Evolutionary conservation across 2,329 filamentous ascomycete genomes (phyloP).

Genomic region (Cladophialophora yegresii): DNA sequence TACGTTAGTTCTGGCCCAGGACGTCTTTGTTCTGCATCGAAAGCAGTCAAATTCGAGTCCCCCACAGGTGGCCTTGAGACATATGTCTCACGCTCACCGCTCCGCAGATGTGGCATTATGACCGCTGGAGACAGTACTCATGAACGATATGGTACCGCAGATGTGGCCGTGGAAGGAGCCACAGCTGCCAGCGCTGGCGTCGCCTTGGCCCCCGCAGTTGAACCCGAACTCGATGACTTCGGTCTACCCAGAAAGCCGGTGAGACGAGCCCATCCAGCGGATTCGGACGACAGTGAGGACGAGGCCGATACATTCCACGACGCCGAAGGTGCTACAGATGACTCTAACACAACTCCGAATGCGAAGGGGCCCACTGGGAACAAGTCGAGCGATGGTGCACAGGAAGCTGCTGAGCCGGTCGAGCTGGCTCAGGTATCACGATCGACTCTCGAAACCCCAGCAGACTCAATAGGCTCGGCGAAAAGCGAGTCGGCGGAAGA

Average conservation of each 20-base stretch:
- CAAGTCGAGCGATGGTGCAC: constrained; percentile 1
- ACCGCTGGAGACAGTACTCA: constrained; percentile 22
- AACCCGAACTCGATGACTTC: constrained; percentile 66
- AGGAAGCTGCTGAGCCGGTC: neutral
- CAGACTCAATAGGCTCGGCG: neutral
- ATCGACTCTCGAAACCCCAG: neutral
- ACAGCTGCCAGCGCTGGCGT: neutral
- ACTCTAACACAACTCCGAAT: constrained; percentile 27
- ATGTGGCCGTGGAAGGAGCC: constrained; percentile 4
- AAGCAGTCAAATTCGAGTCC: constrained; percentile 11
- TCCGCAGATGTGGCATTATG: constrained; percentile 30
- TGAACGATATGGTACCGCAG: constrained; percentile 9
- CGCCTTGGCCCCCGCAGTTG: neutral
- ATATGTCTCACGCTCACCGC: constrained; percentile 27
- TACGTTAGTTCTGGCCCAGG: neutral
- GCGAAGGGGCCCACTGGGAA: neutral
- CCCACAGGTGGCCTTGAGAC: constrained; percentile 19
- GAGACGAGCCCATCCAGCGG: constrained; percentile 5
- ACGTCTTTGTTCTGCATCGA: constrained; percentile 8
- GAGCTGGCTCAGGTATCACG: neutral
- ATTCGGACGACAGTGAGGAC: constrained; percentile 43
- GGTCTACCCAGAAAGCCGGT: constrained; percentile 62
- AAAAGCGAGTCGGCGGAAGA: constrained; percentile 1
- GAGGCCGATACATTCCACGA: constrained; percentile 46
- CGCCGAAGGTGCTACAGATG: constrained; percentile 37